Evolutionary conservation across 2,329 filamentous ascomycete species (phyloP).

Genomic region (Epichloe gansuensis): DNA sequence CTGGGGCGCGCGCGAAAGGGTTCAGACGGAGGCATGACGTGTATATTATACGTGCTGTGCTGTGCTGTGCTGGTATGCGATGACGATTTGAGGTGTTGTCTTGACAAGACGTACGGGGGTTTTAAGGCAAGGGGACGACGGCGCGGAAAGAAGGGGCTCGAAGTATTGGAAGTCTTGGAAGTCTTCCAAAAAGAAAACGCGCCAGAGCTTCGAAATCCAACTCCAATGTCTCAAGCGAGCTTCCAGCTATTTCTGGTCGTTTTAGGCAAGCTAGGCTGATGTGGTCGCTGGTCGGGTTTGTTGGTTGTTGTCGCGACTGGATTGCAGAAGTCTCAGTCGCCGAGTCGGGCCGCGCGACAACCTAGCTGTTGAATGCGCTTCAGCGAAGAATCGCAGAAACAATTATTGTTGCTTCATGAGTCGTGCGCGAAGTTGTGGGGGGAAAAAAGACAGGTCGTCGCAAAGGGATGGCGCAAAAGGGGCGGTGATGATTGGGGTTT

Average conservation of each 20-base stretch:
- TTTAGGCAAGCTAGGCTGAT: not conserved
- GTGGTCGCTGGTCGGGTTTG: not conserved
- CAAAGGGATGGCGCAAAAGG: not conserved
- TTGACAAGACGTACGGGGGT: constrained; percentile 7
- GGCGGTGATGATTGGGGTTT: not conserved
- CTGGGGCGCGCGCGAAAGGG: constrained; percentile 32
- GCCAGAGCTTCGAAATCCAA: not conserved
- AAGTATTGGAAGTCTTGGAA: not conserved
- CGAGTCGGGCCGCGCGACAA: constrained; percentile 4
- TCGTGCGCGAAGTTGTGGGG: not conserved
- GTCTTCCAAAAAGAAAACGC: not conserved
- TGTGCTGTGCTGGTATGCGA: constrained; percentile 13
- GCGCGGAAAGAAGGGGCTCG: constrained; percentile 1
- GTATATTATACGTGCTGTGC: constrained; percentile 1
- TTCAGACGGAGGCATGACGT: constrained; percentile 34
- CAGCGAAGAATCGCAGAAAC: not conserved
- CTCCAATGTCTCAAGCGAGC: not conserved
- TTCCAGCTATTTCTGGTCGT: not conserved
- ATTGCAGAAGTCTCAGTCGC: constrained; percentile 5
- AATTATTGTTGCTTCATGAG: not conserved
- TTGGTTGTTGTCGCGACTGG: constrained; percentile 4
- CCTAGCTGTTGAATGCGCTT: constrained; percentile 1
- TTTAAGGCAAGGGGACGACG: constrained; percentile 5
- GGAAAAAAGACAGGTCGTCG: not conserved
- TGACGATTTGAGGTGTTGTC: not conserved